phyloP scores from a whole-genome alignment of 805 yeast genomes.

The Saccharomycopsis lassenensis region DNA sequence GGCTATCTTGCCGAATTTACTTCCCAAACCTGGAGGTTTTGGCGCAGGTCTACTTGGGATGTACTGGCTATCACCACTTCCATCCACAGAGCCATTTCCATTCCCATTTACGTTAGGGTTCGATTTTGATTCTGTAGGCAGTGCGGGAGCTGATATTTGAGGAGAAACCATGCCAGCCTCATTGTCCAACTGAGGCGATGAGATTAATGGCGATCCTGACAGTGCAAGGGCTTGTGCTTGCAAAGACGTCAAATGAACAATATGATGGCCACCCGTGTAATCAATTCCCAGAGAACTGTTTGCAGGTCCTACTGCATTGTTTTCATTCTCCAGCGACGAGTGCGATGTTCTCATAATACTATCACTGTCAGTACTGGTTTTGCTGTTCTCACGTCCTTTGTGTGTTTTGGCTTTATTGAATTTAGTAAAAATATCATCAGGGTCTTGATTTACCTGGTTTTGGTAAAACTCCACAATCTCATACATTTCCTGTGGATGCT shows the following conservation, averaged over 20 bases:
- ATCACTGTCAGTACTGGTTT: constrained; percentile 5
- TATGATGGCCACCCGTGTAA: constrained; percentile 16
- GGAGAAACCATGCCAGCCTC: background rate
- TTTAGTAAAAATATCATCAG: constrained; percentile 35
- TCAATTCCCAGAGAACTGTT: constrained; percentile 10
- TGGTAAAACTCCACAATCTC: constrained; percentile 83
- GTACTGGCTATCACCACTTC: constrained; percentile 30
- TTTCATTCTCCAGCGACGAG: background rate
- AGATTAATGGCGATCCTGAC: no score
- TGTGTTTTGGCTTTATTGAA: constrained; percentile 19
- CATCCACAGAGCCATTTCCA: background rate
- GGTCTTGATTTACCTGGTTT: constrained; percentile 30
- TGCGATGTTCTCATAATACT: background rate
- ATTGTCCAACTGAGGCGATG: constrained; percentile 2
- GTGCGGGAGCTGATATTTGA: background rate
- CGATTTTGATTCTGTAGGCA: background rate
- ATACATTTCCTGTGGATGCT: constrained; percentile 89
- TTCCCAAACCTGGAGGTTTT: constrained; percentile 34
- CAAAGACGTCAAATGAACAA: constrained; percentile 12
- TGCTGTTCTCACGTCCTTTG: constrained; percentile 1
- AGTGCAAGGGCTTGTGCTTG: constrained; percentile 16
- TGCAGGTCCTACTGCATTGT: background rate
- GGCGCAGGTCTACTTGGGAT: constrained; percentile 65
- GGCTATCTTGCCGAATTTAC: no score
- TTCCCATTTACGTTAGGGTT: background rate